Percentiles rank a stretch among this genome's conserved stretches.
phyloP scores from a whole-genome alignment of 1,284 basidiomycete species.

The Mycena sp. region DNA sequence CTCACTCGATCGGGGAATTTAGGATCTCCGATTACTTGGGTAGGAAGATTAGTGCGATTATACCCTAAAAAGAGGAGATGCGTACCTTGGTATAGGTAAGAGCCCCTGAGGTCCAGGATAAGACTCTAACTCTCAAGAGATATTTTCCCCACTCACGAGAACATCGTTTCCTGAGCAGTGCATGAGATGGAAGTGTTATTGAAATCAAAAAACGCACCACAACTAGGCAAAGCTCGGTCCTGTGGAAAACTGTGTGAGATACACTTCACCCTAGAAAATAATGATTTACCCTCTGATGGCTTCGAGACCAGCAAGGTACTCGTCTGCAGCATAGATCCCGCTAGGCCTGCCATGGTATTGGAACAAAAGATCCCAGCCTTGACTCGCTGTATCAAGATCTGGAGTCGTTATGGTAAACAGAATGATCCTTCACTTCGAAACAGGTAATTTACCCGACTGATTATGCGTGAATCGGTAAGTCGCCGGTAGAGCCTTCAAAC shows the following conservation, averaged over 20 bases:
- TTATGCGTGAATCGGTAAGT: constrained; percentile 68
- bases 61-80: too few relatives aligned
- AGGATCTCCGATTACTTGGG: constrained; percentile 62
- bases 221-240: constrained; percentile 26
- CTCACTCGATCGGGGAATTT: constrained; percentile 63
- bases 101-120: constrained; percentile 41
- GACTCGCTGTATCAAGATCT: constrained; percentile 62
- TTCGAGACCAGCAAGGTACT: constrained; percentile 65
- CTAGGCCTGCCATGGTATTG: constrained; percentile 69
- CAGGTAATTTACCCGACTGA: constrained; percentile 52
- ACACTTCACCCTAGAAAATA: constrained; percentile 14
- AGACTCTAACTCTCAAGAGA: too few relatives aligned
- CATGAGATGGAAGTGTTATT: neutral
- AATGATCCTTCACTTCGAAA: constrained; percentile 24
- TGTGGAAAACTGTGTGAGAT: neutral
- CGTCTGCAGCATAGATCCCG: constrained; percentile 67
- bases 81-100: constrained; percentile 67
- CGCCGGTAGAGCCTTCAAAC: constrained; percentile 63
- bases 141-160: constrained; percentile 36
- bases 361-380: constrained; percentile 63
- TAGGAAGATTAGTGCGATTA: too few relatives aligned
- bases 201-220: constrained; percentile 14
- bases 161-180: constrained; percentile 11
- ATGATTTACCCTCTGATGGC: constrained; percentile 59
- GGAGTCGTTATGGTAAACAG: neutral